Percentiles rank a stretch among this genome's conserved stretches.
Conservation (phyloP, 2,329 filamentous ascomycete genomes). For the Fusarium heterosporum region DNA sequence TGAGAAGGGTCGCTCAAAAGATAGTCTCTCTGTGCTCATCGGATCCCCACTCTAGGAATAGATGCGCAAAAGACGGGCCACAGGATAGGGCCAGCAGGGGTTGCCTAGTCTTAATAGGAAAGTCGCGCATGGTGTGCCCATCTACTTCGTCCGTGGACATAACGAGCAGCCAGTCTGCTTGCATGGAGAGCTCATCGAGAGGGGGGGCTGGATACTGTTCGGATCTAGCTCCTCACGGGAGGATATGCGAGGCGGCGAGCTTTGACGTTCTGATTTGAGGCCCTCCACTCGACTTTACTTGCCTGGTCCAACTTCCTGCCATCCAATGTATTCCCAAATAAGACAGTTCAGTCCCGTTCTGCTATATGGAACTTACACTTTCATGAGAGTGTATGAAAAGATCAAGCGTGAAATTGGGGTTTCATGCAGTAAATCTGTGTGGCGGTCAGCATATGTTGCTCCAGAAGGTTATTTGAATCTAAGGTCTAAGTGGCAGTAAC, state of each 20-base stretch:
- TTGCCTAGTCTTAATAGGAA: slow-evolving; percentile 43
- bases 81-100: slow-evolving; percentile 42
- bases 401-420: slow-evolving; percentile 9
- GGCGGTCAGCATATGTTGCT: slow-evolving; percentile 23
- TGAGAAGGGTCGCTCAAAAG: slow-evolving; percentile 50
- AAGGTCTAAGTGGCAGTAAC: slow-evolving; percentile 38
- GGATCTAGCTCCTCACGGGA: slow-evolving; percentile 42
- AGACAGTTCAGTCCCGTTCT: slow-evolving; percentile 19
- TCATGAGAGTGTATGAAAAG: not conserved
- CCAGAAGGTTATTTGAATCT: slow-evolving; percentile 13
- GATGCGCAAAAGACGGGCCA: slow-evolving; percentile 47
- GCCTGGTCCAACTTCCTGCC: slow-evolving; percentile 23
- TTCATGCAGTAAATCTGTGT: slow-evolving; percentile 34
- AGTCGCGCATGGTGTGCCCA: slow-evolving; percentile 50
- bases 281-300: slow-evolving; percentile 34
- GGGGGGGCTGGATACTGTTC: slow-evolving; percentile 35
- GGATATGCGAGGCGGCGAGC: slow-evolving; percentile 39
- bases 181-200: slow-evolving; percentile 36
- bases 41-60: slow-evolving; percentile 48
- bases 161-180: slow-evolving; percentile 44
- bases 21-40: slow-evolving; percentile 42
- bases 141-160: slow-evolving; percentile 39
- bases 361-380: not conserved
- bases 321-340: slow-evolving; percentile 21
- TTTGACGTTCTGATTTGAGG: slow-evolving; percentile 41